Conservation (phyloP, 2,329 filamentous ascomycete genomes). For the Claviceps spartinae region DNA sequence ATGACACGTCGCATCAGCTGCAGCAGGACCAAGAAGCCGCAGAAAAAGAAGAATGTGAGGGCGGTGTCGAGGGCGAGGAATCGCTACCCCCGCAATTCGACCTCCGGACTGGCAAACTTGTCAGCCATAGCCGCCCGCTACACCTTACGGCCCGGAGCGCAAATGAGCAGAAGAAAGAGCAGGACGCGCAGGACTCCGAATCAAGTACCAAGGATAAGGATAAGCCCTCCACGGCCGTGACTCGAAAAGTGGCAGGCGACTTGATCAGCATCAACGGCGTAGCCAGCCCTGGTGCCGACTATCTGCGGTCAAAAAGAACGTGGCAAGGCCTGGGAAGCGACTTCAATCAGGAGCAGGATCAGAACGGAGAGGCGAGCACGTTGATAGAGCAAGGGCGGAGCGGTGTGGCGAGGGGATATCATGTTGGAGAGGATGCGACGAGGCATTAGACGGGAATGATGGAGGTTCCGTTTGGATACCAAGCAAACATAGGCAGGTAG, state of each 20-base stretch:
- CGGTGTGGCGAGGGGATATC: conserved; percentile 82
- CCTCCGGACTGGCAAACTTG: conserved; percentile 71
- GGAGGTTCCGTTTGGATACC: background rate
- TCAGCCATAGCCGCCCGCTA: conserved; percentile 69
- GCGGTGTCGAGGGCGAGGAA: conserved; percentile 47
- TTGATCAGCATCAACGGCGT: conserved; percentile 72
- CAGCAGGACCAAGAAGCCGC: background rate
- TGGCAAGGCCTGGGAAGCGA: conserved; percentile 91
- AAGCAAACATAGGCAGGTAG: background rate
- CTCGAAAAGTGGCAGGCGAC: conserved; percentile 48
- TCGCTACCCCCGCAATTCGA: conserved; percentile 85
- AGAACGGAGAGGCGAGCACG: conserved; percentile 38
- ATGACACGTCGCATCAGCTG: background rate
- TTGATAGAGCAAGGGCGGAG: conserved; percentile 73
- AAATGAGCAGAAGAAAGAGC: background rate
- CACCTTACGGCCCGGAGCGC: conserved; percentile 24
- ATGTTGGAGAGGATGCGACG: conserved; percentile 46
- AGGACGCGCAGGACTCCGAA: background rate
- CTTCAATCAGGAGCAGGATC: conserved; percentile 37
- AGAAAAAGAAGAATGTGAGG: conserved; percentile 9
- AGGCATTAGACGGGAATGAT: conserved; percentile 13
- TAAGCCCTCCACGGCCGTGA: conserved; percentile 29
- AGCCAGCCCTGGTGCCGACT: conserved; percentile 85
- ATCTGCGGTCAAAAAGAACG: conserved; percentile 63
- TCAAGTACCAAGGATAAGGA: background rate